These are phyloP conservation scores for Komagataella phaffii DNA, from an alignment of 805 yeast genomes.

Conservation along the genomic window DNA sequence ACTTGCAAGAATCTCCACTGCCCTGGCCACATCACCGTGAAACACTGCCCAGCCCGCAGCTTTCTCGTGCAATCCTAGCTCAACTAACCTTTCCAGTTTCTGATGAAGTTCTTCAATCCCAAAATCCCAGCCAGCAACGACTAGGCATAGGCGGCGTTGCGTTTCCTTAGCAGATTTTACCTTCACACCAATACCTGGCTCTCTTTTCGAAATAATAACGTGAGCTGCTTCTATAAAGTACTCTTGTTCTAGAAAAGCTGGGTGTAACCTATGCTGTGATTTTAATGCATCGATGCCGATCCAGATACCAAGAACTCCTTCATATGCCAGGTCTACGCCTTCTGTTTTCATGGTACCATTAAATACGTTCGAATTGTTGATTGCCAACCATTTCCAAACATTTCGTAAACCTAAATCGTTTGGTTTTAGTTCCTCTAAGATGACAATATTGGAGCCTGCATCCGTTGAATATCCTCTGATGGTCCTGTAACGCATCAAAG, in stretches of 20 bases:
- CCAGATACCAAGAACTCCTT: constrained; percentile 90
- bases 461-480: constrained; percentile 58
- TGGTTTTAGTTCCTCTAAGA: constrained; percentile 39
- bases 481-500: constrained; percentile 62
- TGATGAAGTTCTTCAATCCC: constrained; percentile 64
- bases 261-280: constrained; percentile 31
- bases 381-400: constrained; percentile 86
- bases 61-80: constrained; percentile 54
- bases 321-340: constrained; percentile 68
- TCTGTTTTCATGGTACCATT: constrained; percentile 57
- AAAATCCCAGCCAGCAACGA: constrained; percentile 85
- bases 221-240: constrained; percentile 37
- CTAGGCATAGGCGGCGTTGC: constrained; percentile 67
- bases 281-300: constrained; percentile 45
- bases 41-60: constrained; percentile 98
- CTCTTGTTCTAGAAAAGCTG: constrained; percentile 19
- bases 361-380: constrained; percentile 51
- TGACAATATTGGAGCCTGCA: constrained; percentile 45
- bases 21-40: constrained; percentile 74
- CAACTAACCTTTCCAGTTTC: constrained; percentile 42
- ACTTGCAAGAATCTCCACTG: constrained; percentile 66
- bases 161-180: constrained; percentile 37
- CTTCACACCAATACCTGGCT: constrained; percentile 25
- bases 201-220: constrained; percentile 27
- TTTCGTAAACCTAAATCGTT: constrained; percentile 49